A percentile compares a stretch with the other conserved stretches of the same genome.
Conservation (phyloP, 2,329 filamentous ascomycete genomes). For the Xylariaceae sp. region DNA sequence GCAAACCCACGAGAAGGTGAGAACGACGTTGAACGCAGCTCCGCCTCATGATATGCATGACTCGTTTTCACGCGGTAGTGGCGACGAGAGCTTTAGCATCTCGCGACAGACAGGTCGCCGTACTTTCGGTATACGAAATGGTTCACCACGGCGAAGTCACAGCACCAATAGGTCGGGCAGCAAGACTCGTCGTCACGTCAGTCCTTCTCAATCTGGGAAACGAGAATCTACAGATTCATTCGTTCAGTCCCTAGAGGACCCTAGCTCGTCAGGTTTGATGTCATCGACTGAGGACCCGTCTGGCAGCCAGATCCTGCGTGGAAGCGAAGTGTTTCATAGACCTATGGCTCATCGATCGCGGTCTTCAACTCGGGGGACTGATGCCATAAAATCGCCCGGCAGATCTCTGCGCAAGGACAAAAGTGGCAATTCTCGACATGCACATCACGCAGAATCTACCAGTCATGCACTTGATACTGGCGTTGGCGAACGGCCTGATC, state of each 20-base stretch:
- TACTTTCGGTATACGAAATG: constrained; percentile 48
- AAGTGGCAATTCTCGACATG: constrained; percentile 10
- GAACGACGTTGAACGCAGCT: too few relatives aligned
- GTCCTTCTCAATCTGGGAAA: constrained; percentile 43
- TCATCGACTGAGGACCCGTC: constrained; percentile 75
- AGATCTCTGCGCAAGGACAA: constrained; percentile 15
- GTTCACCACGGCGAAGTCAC: constrained; percentile 55
- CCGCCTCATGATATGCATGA: too few relatives aligned
- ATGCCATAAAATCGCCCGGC: constrained; percentile 13
- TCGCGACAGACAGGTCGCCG: constrained; percentile 44
- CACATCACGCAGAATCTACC: constrained; percentile 31
- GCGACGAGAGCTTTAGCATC: constrained; percentile 51
- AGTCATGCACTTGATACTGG: constrained; percentile 33
- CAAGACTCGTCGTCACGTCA: constrained; percentile 45
- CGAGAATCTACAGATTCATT: constrained; percentile 71
- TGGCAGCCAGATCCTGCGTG: constrained; percentile 83
- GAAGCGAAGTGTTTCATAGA: constrained; percentile 83
- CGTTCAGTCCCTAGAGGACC: constrained; percentile 68
- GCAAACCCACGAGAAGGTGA: neutral
- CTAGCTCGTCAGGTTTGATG: constrained; percentile 66
- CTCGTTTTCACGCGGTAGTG: too few relatives aligned
- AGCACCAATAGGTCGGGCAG: constrained; percentile 55
- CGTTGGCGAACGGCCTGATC: constrained; percentile 24
- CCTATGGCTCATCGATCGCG: constrained; percentile 61
- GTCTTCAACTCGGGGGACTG: constrained; percentile 33